Base-by-base conservation (phyloP, 2,329 filamentous ascomycete genomes). In the Chaetomium strumarium region DNA sequence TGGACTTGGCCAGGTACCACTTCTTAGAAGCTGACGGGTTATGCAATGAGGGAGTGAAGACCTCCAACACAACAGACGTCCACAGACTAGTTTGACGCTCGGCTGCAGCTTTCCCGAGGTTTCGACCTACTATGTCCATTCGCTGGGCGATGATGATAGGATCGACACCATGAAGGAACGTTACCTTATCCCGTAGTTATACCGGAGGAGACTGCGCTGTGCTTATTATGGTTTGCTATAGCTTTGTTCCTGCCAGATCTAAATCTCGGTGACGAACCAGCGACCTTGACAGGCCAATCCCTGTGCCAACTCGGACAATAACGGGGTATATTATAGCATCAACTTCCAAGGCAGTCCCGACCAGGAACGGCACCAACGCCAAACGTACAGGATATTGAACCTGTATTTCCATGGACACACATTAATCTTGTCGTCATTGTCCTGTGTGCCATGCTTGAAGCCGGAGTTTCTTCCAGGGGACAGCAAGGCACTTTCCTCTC, bases 291-390 rank as follows among this genome's bases (percentile, higher is more conserved):
- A 24, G 24, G 4, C 7, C 24, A 24, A 24, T 7, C 24, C 24
- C 17, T n/a, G 16, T 39, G 33, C 1, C 39, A 20, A 29, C 31
- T 24, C 19, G 38, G 16, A 20, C 40, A 24, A 37, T 49, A 55
- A 37, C 48, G 31, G 19, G n/a, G 17, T 9, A 29, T 45, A 24
- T 16, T 51, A 51, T 51, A 52, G 48, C 34, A 42, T 52, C 41
- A 33, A 43, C 46, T 55, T 52, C 53, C 53, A 52, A 52, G 53
- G 53, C 46, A 46, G 17, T 16, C 39, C n/a, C 3, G 17, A n/a
- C 16, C n/a, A 24, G 29, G 19, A 40, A 38, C 39, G 9, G 31
- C 11, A 24, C 29, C 31, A 34, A 38, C 39, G 5, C 31, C 16
- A 40, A 6, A 17, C 16, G 10, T 16, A 5, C 43, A 48, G 36